Evolutionary conservation across 2,329 filamentous ascomycete species (phyloP), one percentile per base, ranked within the genome.

Genomic region (Botrytis medusae): DNA sequence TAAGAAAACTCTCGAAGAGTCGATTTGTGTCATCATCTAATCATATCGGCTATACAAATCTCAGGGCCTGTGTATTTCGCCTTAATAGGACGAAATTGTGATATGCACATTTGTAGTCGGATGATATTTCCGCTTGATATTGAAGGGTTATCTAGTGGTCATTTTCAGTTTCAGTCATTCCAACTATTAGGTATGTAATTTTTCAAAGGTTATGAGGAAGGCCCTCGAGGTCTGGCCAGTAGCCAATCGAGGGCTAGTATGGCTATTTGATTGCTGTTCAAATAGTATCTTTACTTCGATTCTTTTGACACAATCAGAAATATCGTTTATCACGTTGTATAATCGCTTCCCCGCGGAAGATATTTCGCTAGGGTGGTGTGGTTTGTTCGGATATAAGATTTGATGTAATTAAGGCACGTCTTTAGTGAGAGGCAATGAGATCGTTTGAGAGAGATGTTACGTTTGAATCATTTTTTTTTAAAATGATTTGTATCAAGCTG

Each of bases 271-370:
- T 51, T 10, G 10, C 46, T 51, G 22, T 25, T 25, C 4, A 2
- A 12, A 51, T 51, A 6, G 22, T n/a, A 51, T n/a, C 10, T 0
- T 2, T 5, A 6, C 46, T n/a, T 14, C 0, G 1, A n/a, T 51
- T 14, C 1, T 51, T 25, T 14, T n/a, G 10, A 14, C 0, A 25
- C 1, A 7, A 16, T 16, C 4, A 6, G 25, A 14, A 7, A 12
- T 14, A 51, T 0, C 2, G 2, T 6, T 12, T 3, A 34, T n/a
- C 4, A 25, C 1, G 3, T 5, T 12, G 7, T 51, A 0, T n/a
- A 0, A 2, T 51, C 25, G n/a, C 12, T n/a, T 51, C 1, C 6
- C 12, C 22, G 4, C 6, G 12, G 12, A n/a, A 25, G 4, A 5
- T 7, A 0, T 14, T 51, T 51, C 12, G 22, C n/a, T n/a, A 12